Evolutionary conservation across 164 flowering plant species (phyloP), one percentile per base, ranked within the genome.

Genomic region (Kingdonia uniflora): DNA sequence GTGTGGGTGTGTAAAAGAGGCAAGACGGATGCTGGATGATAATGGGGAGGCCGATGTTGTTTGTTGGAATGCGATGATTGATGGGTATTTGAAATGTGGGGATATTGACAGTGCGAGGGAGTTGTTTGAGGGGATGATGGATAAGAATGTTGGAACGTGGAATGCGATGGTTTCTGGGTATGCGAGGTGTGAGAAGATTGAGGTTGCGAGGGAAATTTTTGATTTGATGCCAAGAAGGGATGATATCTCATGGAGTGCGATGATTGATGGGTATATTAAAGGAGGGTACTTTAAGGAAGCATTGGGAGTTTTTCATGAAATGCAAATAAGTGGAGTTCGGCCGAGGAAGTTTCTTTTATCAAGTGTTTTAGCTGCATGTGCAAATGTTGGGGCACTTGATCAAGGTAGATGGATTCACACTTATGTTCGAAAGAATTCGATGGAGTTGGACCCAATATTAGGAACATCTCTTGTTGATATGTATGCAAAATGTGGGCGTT

Each of bases 171-270:
- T 80, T 11, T 58, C 64, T 26, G 80, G 85, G 12, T 73, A 66
- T 45, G 71, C 72, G 0, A 62, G 50, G 52, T 51, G 65, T 65
- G 76, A 78, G 19, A 24, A 49, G 66, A 42, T 73, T 59, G 69
- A 66, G n/a, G 61, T 52, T 5, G 80, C 87, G 1, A 38, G 65
- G 17, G 42, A 51, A 20, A 14, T 74, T 44, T 81, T 77, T 51
- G 55, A 67, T 52, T 64, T 54, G 14, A 77, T 79, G 80, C 56
- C 64, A 19, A 55, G 52, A 26, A 75, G 58, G 52, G 76, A 79
- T 65, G 82, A 71, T 11, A 59, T 79, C 1, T 68, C 82, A 50
- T 80, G 88, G 88, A 82, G 82, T 58, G 76, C 82, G 0, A 82
- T 82, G 67, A 75, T 82, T 14, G 79, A 72, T 58, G 81, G 82